Conservation (phyloP, 164 flowering plant genomes). For the Umbellularia californica region DNA sequence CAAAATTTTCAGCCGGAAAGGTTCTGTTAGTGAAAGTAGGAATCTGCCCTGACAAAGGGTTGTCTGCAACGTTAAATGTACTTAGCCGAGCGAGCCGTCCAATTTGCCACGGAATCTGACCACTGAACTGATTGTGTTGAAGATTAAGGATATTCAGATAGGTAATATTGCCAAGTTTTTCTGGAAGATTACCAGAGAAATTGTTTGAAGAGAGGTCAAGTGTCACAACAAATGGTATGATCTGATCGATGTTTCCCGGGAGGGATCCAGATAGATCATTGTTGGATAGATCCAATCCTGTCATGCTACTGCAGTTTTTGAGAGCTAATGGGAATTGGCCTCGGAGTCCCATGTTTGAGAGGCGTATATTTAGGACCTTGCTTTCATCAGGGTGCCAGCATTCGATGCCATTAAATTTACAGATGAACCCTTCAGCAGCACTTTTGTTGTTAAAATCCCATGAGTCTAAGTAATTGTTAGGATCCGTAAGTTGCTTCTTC, state of each 20-base stretch:
- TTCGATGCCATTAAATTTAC: constrained; percentile 58
- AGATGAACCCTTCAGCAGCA: constrained; percentile 53
- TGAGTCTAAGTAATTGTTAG: constrained; percentile 31
- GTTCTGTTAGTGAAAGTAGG: constrained; percentile 20
- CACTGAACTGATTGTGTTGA: constrained; percentile 46
- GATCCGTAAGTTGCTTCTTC: constrained; percentile 41
- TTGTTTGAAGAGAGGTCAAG: constrained; percentile 70
- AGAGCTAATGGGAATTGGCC: constrained; percentile 65
- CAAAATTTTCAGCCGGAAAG: not conserved
- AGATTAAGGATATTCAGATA: constrained; percentile 54
- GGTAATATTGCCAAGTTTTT: constrained; percentile 32
- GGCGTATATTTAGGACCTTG: constrained; percentile 49
- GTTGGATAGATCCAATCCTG: constrained; percentile 65
- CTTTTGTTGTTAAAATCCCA: constrained; percentile 46
- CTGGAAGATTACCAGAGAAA: constrained; percentile 58
- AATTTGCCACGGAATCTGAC: constrained; percentile 50
- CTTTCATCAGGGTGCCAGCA: constrained; percentile 84
- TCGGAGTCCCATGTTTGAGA: constrained; percentile 54
- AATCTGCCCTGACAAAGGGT: constrained; percentile 48
- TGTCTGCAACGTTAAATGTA: constrained; percentile 20
- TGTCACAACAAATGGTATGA: constrained; percentile 27
- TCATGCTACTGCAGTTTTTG: constrained; percentile 50
- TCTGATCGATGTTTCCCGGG: constrained; percentile 38
- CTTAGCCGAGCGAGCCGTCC: constrained; percentile 38
- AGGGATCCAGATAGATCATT: constrained; percentile 51